Conservation (phyloP, 371 early-diverging fungal genomes). For the Mucor irregularis region DNA sequence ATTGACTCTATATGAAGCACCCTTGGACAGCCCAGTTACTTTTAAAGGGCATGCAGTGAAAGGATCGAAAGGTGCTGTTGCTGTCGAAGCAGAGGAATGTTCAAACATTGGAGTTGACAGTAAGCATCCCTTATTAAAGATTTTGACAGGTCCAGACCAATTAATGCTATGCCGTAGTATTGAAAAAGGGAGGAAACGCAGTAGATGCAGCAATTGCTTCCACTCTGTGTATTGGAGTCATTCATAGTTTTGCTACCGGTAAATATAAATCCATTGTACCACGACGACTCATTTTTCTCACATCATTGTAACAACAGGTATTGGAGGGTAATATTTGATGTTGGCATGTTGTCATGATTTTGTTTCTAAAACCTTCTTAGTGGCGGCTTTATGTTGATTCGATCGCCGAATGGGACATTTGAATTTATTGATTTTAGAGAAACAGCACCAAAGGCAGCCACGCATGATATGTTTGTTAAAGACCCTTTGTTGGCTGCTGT, state of each 20-base stretch:
- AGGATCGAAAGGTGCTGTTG: constrained; percentile 74
- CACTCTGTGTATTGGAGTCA: constrained; percentile 90
- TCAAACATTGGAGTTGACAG: constrained; percentile 83
- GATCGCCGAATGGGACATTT: constrained; percentile 58
- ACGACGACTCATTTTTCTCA: not conserved
- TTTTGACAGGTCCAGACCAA: not conserved
- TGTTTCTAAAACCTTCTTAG: constrained; percentile 29
- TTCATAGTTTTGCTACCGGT: constrained; percentile 96
- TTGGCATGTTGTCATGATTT: not conserved
- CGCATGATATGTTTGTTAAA: constrained; percentile 68
- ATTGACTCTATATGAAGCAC: not conserved
- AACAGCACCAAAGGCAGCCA: constrained; percentile 80
- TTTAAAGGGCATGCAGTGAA: constrained; percentile 28
- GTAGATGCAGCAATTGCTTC: constrained; percentile 97
- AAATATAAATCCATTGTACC: constrained; percentile 34
- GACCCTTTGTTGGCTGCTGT: constrained; percentile 65
- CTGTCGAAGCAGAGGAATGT: constrained; percentile 84
- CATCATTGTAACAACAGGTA: constrained; percentile 19
- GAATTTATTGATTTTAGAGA: constrained; percentile 88
- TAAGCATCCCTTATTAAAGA: constrained; percentile 17
- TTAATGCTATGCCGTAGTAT: constrained; percentile 38
- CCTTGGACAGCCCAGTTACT: constrained; percentile 17
- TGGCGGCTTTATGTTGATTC: constrained; percentile 98
- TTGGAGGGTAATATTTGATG: constrained; percentile 39
- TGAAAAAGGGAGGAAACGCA: constrained; percentile 94